A percentile compares a stretch with the other conserved stretches of the same genome.
Conservation (phyloP, 768 basidiomycete genomes). For the Mycena indigotica region DNA sequence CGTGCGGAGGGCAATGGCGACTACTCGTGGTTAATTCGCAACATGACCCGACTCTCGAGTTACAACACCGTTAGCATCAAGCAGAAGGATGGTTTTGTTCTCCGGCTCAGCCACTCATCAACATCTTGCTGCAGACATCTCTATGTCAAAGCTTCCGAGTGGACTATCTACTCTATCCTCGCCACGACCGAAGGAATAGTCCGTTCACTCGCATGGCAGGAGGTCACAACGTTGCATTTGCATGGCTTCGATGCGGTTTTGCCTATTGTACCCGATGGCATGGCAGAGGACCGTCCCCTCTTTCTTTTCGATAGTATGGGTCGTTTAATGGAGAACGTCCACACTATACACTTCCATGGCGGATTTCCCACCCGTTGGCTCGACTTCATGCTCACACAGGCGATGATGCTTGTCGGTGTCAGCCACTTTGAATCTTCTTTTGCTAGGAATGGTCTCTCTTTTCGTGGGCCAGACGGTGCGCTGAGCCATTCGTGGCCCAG, state of each 20-base stretch:
- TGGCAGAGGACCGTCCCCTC: not conserved
- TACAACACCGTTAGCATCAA: slow-evolving; percentile 12
- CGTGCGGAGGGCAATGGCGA: not conserved
- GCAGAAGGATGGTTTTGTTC: not conserved
- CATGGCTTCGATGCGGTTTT: not conserved
- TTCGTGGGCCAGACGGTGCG: slow-evolving; percentile 13
- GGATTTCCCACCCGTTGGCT: slow-evolving; percentile 6
- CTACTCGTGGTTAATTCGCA: not conserved
- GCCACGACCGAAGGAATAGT: slow-evolving; percentile 2
- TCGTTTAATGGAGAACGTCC: not conserved
- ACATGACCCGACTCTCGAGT: not conserved
- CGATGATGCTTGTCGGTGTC: slow-evolving; percentile 19
- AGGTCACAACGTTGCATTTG: slow-evolving; percentile 13
- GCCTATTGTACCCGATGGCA: not conserved
- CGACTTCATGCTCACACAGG: slow-evolving; percentile 21
- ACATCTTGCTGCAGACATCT: slow-evolving; percentile 10
- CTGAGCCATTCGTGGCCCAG: slow-evolving; percentile 13
- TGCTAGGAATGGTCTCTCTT: not conserved
- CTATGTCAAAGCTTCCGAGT: not conserved
- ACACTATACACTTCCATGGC: slow-evolving; percentile 12
- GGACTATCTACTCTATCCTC: not conserved
- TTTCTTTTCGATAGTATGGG: slow-evolving; percentile 12
- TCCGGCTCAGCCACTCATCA: slow-evolving; percentile 7
- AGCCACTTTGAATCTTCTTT: slow-evolving; percentile 17
- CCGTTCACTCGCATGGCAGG: slow-evolving; percentile 6